phyloP scores from a whole-genome alignment of 2,329 filamentous ascomycete species.

The Hypoxylon sp. region DNA sequence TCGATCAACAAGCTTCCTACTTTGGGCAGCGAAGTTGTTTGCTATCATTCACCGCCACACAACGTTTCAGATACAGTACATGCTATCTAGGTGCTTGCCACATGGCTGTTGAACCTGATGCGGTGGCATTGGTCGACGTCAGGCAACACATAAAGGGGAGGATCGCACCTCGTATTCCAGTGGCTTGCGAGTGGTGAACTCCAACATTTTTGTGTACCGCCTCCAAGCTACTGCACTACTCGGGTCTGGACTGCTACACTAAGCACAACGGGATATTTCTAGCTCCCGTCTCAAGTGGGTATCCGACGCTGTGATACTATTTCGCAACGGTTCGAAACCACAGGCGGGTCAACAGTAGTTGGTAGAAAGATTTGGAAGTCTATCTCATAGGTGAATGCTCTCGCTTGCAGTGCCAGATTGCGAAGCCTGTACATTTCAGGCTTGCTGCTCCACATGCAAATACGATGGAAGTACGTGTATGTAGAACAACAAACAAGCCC shows the following conservation, averaged over 20 bases:
- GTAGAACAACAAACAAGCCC: slow-evolving; percentile 1
- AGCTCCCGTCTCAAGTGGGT: slow-evolving; percentile 5
- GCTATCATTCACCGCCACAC: slow-evolving; percentile 23
- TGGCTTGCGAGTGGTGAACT: slow-evolving; percentile 11
- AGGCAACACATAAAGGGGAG: slow-evolving; percentile 21
- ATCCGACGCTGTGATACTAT: slow-evolving; percentile 13
- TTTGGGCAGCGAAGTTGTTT: slow-evolving; percentile 15
- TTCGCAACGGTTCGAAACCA: slow-evolving; percentile 2
- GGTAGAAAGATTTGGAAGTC: slow-evolving; percentile 22
- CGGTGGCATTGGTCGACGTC: slow-evolving; percentile 22
- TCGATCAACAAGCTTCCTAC: slow-evolving; percentile 17
- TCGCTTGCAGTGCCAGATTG: neutral
- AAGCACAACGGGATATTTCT: slow-evolving; percentile 8
- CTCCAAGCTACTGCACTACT: slow-evolving; percentile 5
- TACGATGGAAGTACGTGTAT: neutral
- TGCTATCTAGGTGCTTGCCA: slow-evolving; percentile 24
- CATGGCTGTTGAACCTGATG: slow-evolving; percentile 29
- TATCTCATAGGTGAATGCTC: neutral
- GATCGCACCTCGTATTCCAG: slow-evolving; percentile 41
- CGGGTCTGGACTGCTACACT: slow-evolving; percentile 1
- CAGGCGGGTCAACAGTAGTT: slow-evolving; percentile 16
- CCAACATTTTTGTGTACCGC: slow-evolving; percentile 1
- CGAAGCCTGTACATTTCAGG: neutral
- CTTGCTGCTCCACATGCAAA: neutral
- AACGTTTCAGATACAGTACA: neutral